A percentile compares a stretch with the other conserved stretches of the same genome.
These are phyloP conservation scores for Symbiodinium natans DNA, from an alignment of 73 alveolate species.

Conservation along the genomic window DNA sequence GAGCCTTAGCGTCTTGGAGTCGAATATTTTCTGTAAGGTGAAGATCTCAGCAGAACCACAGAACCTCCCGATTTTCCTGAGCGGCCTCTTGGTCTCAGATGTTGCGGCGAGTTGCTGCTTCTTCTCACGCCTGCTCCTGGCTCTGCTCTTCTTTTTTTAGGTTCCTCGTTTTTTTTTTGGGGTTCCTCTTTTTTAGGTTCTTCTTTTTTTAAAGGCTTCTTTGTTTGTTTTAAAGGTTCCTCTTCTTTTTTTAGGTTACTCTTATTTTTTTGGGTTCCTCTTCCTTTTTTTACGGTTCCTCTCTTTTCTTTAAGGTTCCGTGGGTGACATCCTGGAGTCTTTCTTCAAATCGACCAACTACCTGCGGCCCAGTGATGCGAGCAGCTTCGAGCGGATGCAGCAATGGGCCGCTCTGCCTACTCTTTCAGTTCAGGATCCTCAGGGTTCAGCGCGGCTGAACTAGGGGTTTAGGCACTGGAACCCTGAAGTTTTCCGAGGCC, in stretches of 20 bases:
- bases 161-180: too few relatives aligned
- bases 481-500: not conserved
- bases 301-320: conserved; percentile 41
- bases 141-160: too few relatives aligned
- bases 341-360: conserved; percentile 59
- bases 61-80: conserved; percentile 42
- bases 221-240: not conserved
- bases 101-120: too few relatives aligned
- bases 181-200: too few relatives aligned
- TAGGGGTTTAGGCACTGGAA: too few relatives aligned
- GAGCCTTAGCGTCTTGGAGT: not conserved
- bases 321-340: conserved; percentile 88
- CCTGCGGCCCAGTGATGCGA: not conserved
- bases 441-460: too few relatives aligned
- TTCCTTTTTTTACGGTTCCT: too few relatives aligned
- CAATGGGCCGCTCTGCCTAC: not conserved
- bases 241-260: too few relatives aligned
- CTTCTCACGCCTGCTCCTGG: too few relatives aligned
- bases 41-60: conserved; percentile 80
- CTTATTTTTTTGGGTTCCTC: too few relatives aligned
- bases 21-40: not conserved
- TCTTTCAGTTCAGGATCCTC: too few relatives aligned
- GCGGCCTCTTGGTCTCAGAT: conserved; percentile 10
- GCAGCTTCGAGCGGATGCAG: conserved; percentile 2
- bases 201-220: too few relatives aligned